Base-by-base conservation (phyloP, 768 basidiomycete species). In the Kwoniella sp. region DNA sequence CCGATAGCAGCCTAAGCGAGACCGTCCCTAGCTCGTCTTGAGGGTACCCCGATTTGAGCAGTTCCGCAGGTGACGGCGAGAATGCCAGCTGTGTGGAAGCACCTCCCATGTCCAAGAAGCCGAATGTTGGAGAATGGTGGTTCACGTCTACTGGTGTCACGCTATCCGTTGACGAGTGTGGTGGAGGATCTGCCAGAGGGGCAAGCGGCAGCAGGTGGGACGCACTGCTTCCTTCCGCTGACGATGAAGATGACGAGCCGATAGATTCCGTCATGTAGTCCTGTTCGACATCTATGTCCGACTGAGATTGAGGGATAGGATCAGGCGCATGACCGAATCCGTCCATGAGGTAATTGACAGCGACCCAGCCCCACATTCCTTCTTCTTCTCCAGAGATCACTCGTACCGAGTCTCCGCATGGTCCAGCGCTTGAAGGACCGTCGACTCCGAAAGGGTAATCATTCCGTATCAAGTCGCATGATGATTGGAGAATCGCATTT, bases 41-140 rank as follows among this genome's bases (percentile, higher is more conserved):
- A 61, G 85, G 84, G 66, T 83, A 77, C 80, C 48, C 59, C 2
- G 72, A 75, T 50, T 67, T 61, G 15, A 58, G 81, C 64, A 85
- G 85, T 63, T 87, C 88, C 5, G 83, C 79, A 22, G 75, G 69
- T 48, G 85, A 85, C 0, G 96, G 96, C 75, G 97, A 93, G 75
- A 98, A 99, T 12, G 96, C 96, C 67, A 99, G 94, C 81, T 99
- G 96, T 8, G 95, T 98, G 15, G 94, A 97, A 20, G 96, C 96
- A 26, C 96, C 95, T 58, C 96, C 96, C 96, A 98, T 99, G 79
- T 99, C 96, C 70, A 99, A 84, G 81, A 99, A 99, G 4, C 96
- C 96, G 75, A 92, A 98, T 3, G 95, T 97, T 22, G 92, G 91
- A 55, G 84, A 85, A 77, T 87, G 85, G 57, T 85, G 77, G 23